A percentile compares a stretch with the other conserved stretches of the same genome.
phyloP scores from a whole-genome alignment of 257 asterid species.

The Scutellaria barbata region DNA sequence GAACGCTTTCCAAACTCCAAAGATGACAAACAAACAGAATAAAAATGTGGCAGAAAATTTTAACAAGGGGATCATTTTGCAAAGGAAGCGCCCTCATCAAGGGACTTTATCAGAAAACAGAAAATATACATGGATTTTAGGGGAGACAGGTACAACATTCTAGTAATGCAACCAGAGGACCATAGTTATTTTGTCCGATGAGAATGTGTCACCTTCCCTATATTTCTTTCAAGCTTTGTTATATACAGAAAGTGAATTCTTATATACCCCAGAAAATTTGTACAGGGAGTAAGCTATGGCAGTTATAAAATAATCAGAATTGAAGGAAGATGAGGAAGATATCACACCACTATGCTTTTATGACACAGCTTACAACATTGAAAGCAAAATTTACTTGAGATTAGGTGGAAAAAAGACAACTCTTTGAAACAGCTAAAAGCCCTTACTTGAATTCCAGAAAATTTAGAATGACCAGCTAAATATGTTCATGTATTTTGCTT shows the following conservation, averaged over 20 bases:
- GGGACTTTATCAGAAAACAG: not conserved
- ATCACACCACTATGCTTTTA: not conserved
- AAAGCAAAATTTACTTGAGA: not conserved
- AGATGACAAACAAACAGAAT: slow-evolving; percentile 23
- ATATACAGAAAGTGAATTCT: not conserved
- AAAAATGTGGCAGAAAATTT: not conserved
- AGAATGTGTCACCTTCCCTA: slow-evolving; percentile 11
- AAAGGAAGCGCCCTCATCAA: not conserved
- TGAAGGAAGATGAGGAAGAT: not conserved
- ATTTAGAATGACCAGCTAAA: not conserved
- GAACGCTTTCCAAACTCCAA: slow-evolving; percentile 13
- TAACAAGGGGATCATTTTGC: not conserved
- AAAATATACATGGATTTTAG: slow-evolving; percentile 1
- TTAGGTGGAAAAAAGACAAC: not conserved
- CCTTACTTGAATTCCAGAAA: not conserved
- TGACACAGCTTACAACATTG: not conserved
- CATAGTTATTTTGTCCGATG: slow-evolving; percentile 14
- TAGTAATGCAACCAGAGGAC: not conserved
- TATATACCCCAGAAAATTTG: not conserved
- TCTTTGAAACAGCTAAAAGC: not conserved
- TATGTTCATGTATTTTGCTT: not conserved
- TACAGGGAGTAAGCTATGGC: slow-evolving; percentile 1
- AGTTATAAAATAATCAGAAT: slow-evolving; percentile 15
- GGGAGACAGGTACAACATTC: not conserved
- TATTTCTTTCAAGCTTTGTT: slow-evolving; percentile 16